Percentiles rank a stretch among this genome's conserved stretches.
Conservation (phyloP, 768 basidiomycete species). For the Clavaria fumosa region DNA sequence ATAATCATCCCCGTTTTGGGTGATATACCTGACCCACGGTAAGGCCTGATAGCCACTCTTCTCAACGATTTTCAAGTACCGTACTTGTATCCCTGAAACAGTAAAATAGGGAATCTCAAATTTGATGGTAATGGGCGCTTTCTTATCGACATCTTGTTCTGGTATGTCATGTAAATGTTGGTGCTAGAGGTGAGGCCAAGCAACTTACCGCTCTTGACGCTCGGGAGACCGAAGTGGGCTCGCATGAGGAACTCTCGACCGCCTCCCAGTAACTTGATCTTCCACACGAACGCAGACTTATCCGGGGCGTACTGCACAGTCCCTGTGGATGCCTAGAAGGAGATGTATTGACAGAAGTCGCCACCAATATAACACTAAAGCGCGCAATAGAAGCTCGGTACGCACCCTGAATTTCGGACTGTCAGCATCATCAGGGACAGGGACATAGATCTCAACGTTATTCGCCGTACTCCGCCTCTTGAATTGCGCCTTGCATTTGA, state of each 20-base stretch:
- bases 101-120: slow-evolving; percentile 99
- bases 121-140: slow-evolving; percentile 90
- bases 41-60: slow-evolving; percentile 95
- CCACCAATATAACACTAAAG: too few species aligned
- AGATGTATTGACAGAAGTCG: too few species aligned
- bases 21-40: slow-evolving; percentile 93
- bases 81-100: slow-evolving; percentile 91
- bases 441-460: slow-evolving; percentile 97
- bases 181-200: not conserved
- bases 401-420: slow-evolving; percentile 91
- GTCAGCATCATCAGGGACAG: slow-evolving; percentile 98
- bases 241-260: slow-evolving; percentile 96
- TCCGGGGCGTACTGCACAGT: slow-evolving; percentile 95
- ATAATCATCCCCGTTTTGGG: slow-evolving; percentile 84
- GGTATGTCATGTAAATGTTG: slow-evolving; percentile 1
- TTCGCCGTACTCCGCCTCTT: slow-evolving; percentile 93
- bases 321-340: slow-evolving; percentile 83
- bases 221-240: slow-evolving; percentile 93
- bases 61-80: slow-evolving; percentile 96
- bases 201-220: slow-evolving; percentile 75
- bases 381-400: too few species aligned
- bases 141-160: slow-evolving; percentile 73
- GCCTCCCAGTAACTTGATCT: slow-evolving; percentile 95
- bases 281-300: slow-evolving; percentile 98
- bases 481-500: slow-evolving; percentile 94